A percentile compares a stretch with the other conserved stretches of the same genome.
Conservation (phyloP, 176 grass and related monocot genomes). For the Bonia amplexicaulis region DNA sequence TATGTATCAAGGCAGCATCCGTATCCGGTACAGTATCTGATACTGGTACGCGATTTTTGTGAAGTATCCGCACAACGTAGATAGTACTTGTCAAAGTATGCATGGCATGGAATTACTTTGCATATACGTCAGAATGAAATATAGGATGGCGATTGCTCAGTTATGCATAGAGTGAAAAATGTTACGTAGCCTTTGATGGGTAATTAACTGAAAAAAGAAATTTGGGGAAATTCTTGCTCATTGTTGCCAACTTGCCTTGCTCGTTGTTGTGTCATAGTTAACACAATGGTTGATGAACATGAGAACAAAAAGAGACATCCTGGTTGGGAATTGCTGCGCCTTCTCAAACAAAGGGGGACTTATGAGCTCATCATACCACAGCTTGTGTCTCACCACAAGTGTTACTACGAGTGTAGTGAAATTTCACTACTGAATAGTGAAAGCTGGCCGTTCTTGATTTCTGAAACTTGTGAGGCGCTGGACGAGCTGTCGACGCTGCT, state of each 20-base stretch:
- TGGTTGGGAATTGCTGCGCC: conserved; percentile 72
- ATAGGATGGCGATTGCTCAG: background rate
- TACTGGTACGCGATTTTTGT: too few species aligned
- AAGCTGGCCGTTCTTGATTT: background rate
- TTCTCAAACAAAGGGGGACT: conserved; percentile 84
- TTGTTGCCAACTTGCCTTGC: too few species aligned
- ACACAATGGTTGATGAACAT: too few species aligned
- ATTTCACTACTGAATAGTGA: background rate
- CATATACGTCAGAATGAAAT: background rate
- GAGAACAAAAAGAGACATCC: conserved; percentile 33
- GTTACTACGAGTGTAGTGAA: background rate
- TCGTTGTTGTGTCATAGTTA: too few species aligned
- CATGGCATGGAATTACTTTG: too few species aligned
- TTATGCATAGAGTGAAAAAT: background rate
- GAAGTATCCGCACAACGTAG: too few species aligned
- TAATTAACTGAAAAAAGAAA: too few species aligned
- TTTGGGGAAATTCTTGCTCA: too few species aligned
- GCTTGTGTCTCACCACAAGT: background rate
- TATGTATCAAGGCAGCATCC: too few species aligned
- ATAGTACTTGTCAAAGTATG: background rate
- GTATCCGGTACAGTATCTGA: too few species aligned
- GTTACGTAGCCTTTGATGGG: background rate
- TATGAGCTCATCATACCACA: conserved; percentile 28
- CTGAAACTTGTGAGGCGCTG: conserved; percentile 42
- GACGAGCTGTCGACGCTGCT: conserved; percentile 91